Base-by-base conservation (phyloP, 352 stramenopile genomes). In the Globisporangium apiculatum region DNA sequence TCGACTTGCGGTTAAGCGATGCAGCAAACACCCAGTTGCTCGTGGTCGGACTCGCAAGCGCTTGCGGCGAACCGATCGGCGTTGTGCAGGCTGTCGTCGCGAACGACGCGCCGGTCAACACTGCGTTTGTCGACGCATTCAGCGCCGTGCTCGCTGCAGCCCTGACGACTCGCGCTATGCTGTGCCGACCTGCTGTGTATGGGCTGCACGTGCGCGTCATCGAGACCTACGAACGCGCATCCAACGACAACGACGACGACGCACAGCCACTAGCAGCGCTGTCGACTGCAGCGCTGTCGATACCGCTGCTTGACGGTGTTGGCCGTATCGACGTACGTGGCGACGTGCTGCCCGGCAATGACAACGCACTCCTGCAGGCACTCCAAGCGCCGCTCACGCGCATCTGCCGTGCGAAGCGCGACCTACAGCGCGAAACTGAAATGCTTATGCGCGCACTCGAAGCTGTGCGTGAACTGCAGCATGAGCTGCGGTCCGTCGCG, bases 41-140 rank as follows among this genome's bases (percentile, higher is more conserved):
- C 8, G 55, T 71, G 10, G 41, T 65, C n/a, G 64, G 42, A 7
- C 41, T 71, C 17, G 60, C 51, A 46, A 52, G 40, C 43, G 18
- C 49, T 4, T 24, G 35, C 15, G 55, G 60, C 5, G 6, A 51
- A 0, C 43, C 48, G n/a, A 42, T 62, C n/a, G 64, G 60, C 5
- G 37, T 71, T 1, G 24, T 71, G 36, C 47, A 71, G 48, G 64
- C 60, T 4, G 17, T 71, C 17, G 11, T 71, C 5, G 4, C 55
- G 4, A 37, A 53, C 18, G n/a, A 41, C 2, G 18, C 7, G 11
- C 42, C 40, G 24, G 43, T 8, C 40, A 55, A 48, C 31, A 18
- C 55, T 5, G 64, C 67, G 47, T 64, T 70, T 42, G 9, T 70
- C 18, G 55, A 70, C 36, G 60, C 51, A 15, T 61, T 70, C n/a